Base-by-base conservation (phyloP, 2,329 filamentous ascomycete species). In the Paecilomyces sp. region DNA sequence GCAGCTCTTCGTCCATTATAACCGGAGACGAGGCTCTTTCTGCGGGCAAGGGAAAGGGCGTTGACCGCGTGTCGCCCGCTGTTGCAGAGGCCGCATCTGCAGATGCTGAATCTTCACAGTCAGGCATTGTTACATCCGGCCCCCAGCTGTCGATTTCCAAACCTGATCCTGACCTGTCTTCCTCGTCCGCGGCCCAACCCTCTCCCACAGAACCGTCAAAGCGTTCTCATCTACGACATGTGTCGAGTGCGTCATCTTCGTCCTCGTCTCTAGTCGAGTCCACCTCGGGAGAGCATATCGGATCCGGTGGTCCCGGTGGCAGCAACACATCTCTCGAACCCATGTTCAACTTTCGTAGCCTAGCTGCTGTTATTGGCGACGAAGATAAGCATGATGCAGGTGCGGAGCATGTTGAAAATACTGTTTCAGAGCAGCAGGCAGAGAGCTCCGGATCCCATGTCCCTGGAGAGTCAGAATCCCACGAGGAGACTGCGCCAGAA, bases 281-380 rank as follows among this genome's bases (percentile, higher is more conserved):
- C 33, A 69, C 67, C 11, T 61, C 72, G 0, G 72, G 72, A 2
- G 75, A 77, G 24, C 70, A 69, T 22, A 57, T 66, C 2, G 78
- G 81, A 1, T 78, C 80, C 1, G 83, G 79, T 31, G 82, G 79
- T 54, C 80, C 81, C 3, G 79, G 81, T 13, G 76, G 76, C 64
- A 76, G 75, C 5, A 82, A 79, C 58, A 68, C 79, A 3, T 81
- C 82, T 54, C 77, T 82, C 0, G 92, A 97, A 70, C 85, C 91
- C 2, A 86, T 96, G 84, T 94, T 96, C 75, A 97, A 96, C 73
- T 97, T 97, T 71, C 83, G 87, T 59, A 96, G 91, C 66, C 78
- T 97, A 24, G 90, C 91, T 1, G 90, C 91, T 62, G 90, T 95
- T 72, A 90, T 97, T 31, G 90, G 88, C 0, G 85, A 83, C 47